Evolutionary conservation across 176 grass and related monocot species (phyloP).

Genomic region (Tillandsia leiboldiana): DNA sequence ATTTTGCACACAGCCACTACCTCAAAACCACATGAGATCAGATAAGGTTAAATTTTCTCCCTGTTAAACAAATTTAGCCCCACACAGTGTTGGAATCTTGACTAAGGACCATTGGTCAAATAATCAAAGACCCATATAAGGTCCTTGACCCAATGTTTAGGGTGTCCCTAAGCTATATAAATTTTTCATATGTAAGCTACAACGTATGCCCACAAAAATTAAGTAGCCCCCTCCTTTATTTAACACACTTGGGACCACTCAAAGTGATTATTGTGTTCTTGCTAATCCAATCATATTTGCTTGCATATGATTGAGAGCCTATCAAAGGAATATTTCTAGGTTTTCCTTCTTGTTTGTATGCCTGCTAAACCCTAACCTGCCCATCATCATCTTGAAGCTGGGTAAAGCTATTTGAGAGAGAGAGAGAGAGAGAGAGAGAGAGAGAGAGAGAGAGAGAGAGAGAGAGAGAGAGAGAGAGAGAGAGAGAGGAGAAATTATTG

Average conservation of each 20-base stretch:
- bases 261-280: slow-evolving; percentile 44
- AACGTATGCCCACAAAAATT: slow-evolving; percentile 11
- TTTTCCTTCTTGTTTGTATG: slow-evolving; percentile 42
- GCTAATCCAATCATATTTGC: slow-evolving; percentile 71
- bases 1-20: slow-evolving; percentile 32
- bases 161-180: slow-evolving; percentile 16
- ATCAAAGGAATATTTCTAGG: slow-evolving; percentile 96
- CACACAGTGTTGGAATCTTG: slow-evolving; percentile 57
- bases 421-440: background rate
- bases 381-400: slow-evolving; percentile 27
- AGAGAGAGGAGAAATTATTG: background rate
- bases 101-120: slow-evolving; percentile 29
- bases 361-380: slow-evolving; percentile 37
- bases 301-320: slow-evolving; percentile 61
- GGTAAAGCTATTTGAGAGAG: slow-evolving; percentile 7
- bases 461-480: background rate
- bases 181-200: slow-evolving; percentile 16
- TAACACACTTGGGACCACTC: slow-evolving; percentile 24
- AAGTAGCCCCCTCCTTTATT: slow-evolving; percentile 13
- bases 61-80: slow-evolving; percentile 8
- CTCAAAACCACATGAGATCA: background rate
- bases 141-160: background rate
- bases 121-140: slow-evolving; percentile 14
- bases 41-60: slow-evolving; percentile 24
- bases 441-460: background rate